Evolutionary conservation across 768 basidiomycete species (phyloP).

Genomic region (Cystofilobasidium macerans): DNA sequence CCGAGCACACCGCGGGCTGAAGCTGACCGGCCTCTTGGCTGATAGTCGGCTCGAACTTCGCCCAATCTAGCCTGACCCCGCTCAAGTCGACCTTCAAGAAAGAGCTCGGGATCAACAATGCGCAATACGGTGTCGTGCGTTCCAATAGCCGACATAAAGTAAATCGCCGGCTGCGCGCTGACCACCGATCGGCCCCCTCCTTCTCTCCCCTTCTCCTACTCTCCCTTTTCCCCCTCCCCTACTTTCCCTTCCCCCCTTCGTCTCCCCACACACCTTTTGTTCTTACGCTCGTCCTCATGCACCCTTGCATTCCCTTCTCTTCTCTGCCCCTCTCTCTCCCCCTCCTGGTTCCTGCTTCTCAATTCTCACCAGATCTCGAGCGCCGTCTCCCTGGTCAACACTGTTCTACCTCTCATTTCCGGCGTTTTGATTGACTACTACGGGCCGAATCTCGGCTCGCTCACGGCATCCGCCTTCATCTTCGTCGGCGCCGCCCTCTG

Average conservation of each 20-base stretch:
- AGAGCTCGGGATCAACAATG: constrained; percentile 23
- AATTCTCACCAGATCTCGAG: not conserved
- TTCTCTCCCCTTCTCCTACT: no score
- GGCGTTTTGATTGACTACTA: constrained; percentile 35
- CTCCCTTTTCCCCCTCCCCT: no score
- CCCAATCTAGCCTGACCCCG: not conserved
- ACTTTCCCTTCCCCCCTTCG: no score
- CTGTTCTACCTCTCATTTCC: constrained; percentile 35
- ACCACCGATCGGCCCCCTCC: no score
- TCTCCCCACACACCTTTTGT: no score
- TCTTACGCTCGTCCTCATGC: no score
- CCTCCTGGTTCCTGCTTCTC: not conserved
- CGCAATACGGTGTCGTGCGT: constrained; percentile 19
- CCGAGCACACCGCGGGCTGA: no score
- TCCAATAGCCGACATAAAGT: no score
- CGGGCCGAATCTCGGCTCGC: constrained; percentile 29
- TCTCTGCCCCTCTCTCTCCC: not conserved
- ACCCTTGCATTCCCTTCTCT: not conserved
- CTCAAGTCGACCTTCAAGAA: constrained; percentile 18
- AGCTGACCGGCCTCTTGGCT: no score
- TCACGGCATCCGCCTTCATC: constrained; percentile 32
- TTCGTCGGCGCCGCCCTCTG: constrained; percentile 31
- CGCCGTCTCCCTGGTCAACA: constrained; percentile 31
- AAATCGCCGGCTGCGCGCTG: no score
- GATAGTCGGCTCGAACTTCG: constrained; percentile 18